Percentiles rank a stretch among this genome's conserved stretches.
phyloP scores from a whole-genome alignment of 2,329 filamentous ascomycete species.

The Thielaviopsis euricoi region DNA sequence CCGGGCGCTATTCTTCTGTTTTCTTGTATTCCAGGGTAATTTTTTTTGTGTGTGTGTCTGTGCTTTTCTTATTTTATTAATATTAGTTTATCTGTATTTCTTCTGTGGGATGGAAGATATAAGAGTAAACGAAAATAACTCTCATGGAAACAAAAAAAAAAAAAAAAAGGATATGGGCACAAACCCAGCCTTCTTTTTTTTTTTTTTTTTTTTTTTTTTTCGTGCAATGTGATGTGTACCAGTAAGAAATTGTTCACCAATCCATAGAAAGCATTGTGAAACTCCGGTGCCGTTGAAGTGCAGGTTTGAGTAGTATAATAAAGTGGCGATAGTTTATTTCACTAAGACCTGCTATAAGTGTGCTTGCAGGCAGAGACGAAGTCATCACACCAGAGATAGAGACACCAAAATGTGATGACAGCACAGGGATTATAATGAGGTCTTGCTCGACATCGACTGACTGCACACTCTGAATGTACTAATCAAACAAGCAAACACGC shows the following conservation, averaged over 20 bases:
- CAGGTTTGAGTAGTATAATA: neutral
- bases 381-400: too few species aligned
- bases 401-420: too few species aligned
- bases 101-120: too few species aligned
- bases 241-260: too few species aligned
- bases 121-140: neutral
- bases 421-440: too few species aligned
- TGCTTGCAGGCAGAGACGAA: too few species aligned
- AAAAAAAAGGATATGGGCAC: neutral
- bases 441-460: too few species aligned
- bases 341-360: too few species aligned
- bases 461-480: too few species aligned
- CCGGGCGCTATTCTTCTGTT: neutral
- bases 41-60: neutral
- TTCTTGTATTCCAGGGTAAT: neutral
- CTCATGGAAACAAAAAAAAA: neutral
- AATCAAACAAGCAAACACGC: neutral
- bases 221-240: neutral
- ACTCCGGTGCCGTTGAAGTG: neutral
- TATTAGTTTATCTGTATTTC: too few species aligned
- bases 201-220: neutral
- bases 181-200: neutral
- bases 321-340: too few species aligned
- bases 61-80: neutral
- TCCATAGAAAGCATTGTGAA: neutral